Evolutionary conservation across 148 eudicot genomes (phyloP).

Genomic region (Chenopodium berlandieri): DNA sequence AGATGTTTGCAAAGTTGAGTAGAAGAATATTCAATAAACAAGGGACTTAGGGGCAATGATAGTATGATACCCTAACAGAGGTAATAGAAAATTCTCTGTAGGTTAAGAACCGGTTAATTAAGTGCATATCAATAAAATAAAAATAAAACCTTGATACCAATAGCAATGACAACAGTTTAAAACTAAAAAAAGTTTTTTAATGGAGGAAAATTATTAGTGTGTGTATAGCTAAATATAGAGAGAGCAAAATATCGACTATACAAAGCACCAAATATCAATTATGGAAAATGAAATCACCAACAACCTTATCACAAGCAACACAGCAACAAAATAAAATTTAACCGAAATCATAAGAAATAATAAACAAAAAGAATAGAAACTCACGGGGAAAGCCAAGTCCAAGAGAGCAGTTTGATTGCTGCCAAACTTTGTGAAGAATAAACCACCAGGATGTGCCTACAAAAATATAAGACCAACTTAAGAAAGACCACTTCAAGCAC

Average conservation of each 20-base stretch:
- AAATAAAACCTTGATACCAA: not conserved
- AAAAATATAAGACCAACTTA: slow-evolving; percentile 14
- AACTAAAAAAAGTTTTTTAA: too few species aligned
- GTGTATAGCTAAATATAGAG: not conserved
- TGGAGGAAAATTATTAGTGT: not conserved
- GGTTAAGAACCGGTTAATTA: not conserved
- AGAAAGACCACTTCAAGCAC: slow-evolving; percentile 12
- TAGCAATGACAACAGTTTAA: not conserved
- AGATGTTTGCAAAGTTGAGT: not conserved
- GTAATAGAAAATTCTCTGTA: too few species aligned
- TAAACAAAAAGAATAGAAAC: slow-evolving; percentile 11
- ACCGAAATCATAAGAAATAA: not conserved
- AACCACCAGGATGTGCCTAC: slow-evolving; percentile 90
- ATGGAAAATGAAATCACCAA: not conserved
- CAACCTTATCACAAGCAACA: too few species aligned
- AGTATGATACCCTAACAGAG: not conserved
- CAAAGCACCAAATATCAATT: not conserved
- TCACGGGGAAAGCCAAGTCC: slow-evolving; percentile 85
- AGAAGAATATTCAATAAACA: not conserved
- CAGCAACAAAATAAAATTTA: not conserved
- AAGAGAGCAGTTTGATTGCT: slow-evolving; percentile 89
- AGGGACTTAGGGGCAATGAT: not conserved
- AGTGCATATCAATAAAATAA: not conserved
- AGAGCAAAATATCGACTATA: not conserved
- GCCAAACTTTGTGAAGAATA: slow-evolving; percentile 89